Base-by-base conservation (phyloP, 179 eudicot species). In the Drosera spatulata region DNA sequence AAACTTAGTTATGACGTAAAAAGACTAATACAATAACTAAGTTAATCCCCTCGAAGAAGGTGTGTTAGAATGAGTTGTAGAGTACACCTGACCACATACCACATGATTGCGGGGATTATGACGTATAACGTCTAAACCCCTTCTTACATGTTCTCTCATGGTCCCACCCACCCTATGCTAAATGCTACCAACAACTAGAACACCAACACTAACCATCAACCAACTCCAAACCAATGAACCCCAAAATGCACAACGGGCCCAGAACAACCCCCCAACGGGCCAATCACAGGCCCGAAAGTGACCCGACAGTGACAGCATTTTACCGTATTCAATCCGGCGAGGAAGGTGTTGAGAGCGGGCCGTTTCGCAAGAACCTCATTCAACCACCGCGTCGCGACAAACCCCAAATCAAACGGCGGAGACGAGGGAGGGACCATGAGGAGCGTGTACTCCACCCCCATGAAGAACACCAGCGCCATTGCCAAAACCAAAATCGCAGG, bases 401-500 rank as follows among this genome's bases (percentile, higher is more conserved):
- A 91, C 0, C 98, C 98, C 39, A 88, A 66, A 78, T 91, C 98
- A 41, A 84, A 88, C 14, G 98, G 98, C 42, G 71, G 79, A 6
- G 89, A 73, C 5, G 70, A 57, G 3, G 84, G 41, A 0, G 98
- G 93, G 7, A 91, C 70, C 98, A 91, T 91, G 0, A 66, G 62
- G 61, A 91, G 87, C 11, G 98, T 91, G 73, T 88, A 91, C 78
- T 91, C 98, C n/a, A 91, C 95, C 3, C 65, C 80, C 98, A 91
- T 88, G 72, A 91, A 91, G 40, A 86, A 80, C 50, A 88, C 10
- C 69, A 91, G 58, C 6, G 78, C 69, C 5, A 70, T 48, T 0
- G 77, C 80, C 42, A 91, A 82, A 9, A 56, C 53, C 56, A 95
- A 85, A 1, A 91, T 91, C 11, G 84, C 7, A 1, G 83, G 88